Evolutionary conservation across 768 basidiomycete genomes (phyloP), one percentile per base, ranked within the genome.

Genomic region (Clitopilus hobsonii): DNA sequence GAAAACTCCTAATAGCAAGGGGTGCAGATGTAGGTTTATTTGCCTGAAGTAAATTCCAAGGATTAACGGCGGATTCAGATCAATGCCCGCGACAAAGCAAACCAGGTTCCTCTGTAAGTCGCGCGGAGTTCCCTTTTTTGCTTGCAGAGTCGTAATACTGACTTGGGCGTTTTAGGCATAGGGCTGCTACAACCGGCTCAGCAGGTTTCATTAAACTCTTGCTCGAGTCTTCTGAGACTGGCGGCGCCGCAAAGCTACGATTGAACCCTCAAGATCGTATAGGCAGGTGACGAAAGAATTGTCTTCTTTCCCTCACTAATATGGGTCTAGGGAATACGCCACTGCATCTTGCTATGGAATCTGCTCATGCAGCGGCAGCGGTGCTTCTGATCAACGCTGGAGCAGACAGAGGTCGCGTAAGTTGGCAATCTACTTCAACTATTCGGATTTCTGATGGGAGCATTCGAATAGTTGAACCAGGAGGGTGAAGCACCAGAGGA

Each of bases 281-380:
- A 48, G 88, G 89, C 89, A 65, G 65, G 69, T 49, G 25, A 30
- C 23, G 27, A 51, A 14, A 25, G 50, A 13, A 51, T 22, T 8
- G 16, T 18, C n/a, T 18, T n/a, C 23, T 51, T 13, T 13, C 22
- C 14, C 23, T 55, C 30, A 18, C 10, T 27, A 7, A 1, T 11
- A 14, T 48, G 11, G 47, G 20, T 52, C 52, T 64, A 91, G 95
- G 96, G 51, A 97, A 98, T 65, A 98, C 97, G 1, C 94, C 97
- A 1, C 74, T 99, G 30, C 97, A 99, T 77, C 83, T 99, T 27
- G 95, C 96, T 16, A 89, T 99, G 88, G 96, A 99, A 63, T 94
- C 91, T 53, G 96, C 88, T 16, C 91, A 98, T 65, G 96, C 91
- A 13, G 87, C 93, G 66, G 89, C 86, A 14, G 96, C 96, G 8